Evolutionary conservation across 768 basidiomycete genomes (phyloP).

Genomic region (Termitomyces sp.): DNA sequence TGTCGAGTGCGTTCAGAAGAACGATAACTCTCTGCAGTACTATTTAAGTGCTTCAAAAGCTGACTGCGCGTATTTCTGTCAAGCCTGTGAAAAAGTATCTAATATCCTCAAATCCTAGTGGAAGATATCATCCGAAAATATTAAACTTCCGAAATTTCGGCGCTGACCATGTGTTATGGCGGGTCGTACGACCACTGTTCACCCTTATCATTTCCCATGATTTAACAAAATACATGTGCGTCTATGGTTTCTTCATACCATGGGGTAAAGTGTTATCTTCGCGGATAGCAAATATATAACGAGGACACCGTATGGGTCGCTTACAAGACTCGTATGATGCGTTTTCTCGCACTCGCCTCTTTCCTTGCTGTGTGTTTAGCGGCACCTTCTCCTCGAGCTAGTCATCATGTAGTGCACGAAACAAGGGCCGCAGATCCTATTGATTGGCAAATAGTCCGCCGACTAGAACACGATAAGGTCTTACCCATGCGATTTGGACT

Average conservation of each 20-base stretch:
- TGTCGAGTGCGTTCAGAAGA: neutral
- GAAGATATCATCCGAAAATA: neutral
- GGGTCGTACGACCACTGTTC: neutral
- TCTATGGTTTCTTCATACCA: neutral
- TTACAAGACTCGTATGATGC: conserved; percentile 7
- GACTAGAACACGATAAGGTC: conserved; percentile 22
- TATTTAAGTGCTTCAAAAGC: neutral
- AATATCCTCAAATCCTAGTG: neutral
- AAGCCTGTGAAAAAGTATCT: neutral
- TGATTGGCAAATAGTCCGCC: conserved; percentile 24
- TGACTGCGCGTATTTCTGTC: neutral
- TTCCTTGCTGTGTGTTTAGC: conserved; percentile 18
- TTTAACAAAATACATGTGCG: neutral
- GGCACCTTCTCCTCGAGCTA: conserved; percentile 20
- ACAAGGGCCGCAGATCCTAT: conserved; percentile 26
- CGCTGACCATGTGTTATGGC: neutral
- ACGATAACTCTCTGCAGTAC: neutral
- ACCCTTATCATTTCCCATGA: neutral
- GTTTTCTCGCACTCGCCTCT: conserved; percentile 5
- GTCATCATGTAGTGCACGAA: conserved; percentile 28
- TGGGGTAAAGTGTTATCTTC: neutral
- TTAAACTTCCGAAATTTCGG: neutral
- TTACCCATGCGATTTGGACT: conserved; percentile 52
- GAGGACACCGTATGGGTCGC: neutral
- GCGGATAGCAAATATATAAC: neutral